Base-by-base conservation (phyloP, 306 rosid genomes). In the Dalbergia cochinchinensis region DNA sequence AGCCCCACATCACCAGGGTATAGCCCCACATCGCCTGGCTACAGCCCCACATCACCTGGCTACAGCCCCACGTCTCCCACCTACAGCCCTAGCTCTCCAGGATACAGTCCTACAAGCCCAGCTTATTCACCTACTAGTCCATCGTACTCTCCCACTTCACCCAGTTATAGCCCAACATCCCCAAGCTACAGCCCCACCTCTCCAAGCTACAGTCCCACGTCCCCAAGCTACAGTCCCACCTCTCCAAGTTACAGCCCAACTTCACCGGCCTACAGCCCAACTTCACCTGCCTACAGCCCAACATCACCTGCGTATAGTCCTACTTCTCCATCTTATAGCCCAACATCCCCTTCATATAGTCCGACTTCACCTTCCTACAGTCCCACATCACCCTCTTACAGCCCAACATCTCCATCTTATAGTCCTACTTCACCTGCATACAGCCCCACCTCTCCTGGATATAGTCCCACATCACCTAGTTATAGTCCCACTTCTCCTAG, bases 111-210 rank as follows among this genome's bases (percentile, higher is more conserved):
- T 6, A 96, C 99, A 7, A 93, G 99, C 81, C 99, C 99, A 33
- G 98, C 98, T 7, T 96, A 93, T 81, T 96, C 98, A 31, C 99
- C 99, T 70, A 94, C 98, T 0, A 92, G 97, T 79, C 98, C 99
- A 45, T 91, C 97, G 48, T 94, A 94, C 85, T 86, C 91, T 0
- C 98, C 98, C 6, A 92, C 99, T 0, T 95, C 99, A 0, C 99
- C 99, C 0, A 54, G 81, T 96, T 95, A 93, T 50, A 94, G 98
- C 11, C 98, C 98, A 0, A 93, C 97, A 0, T 93, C 98, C 0
- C 97, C 97, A 0, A 54, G 80, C 8, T 94, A 91, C 55, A 94
- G 98, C 41, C 85, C 86, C 0, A 95, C 98, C 0, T 95, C 99
- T 0, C 99, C 98, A 0, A 90, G 98, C 0, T 95, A 95, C 19